Base-by-base conservation (phyloP, 306 rosid genomes). In the Gastrolobium villosum region DNA sequence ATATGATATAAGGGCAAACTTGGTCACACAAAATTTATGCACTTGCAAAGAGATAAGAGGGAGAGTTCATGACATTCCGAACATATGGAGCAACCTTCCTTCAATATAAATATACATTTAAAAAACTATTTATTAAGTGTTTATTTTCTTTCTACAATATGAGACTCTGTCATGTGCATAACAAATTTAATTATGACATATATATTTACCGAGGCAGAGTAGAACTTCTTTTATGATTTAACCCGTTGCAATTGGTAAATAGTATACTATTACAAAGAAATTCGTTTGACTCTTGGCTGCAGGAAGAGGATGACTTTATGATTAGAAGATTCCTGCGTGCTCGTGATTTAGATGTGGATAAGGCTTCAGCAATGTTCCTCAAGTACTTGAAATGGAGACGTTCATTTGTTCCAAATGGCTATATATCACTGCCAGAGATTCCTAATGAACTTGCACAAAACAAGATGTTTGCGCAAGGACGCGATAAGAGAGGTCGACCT, bases 321-420 rank as follows among this genome's bases (percentile, higher is more conserved):
- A 36, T 90, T 8, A 84, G 90, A 76, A 88, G 92, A 79, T 83
- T 90, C 72, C 39, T 90, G 53, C 81, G 80, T 3, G 92, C 94
- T 62, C 90, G 90, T 26, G 83, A 83, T 55, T 74, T 84, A 31
- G 74, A 90, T 36, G 64, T 88, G 20, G 86, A 85, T 30, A 84
- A 81, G 31, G 90, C 87, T 54, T 83, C 88, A 1, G 26, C 80
- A 37, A 81, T 88, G 84, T 66, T 88, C 78, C 80, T 90, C 9
- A 87, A 90, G 40, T 88, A 78, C 83, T 73, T 83, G 84, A 83
- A 86, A 73, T 90, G 94, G 92, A 88, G 80, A 68, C 89, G 41
- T 20, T 67, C 83, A 7, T 86, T 88, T 83, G 84, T 79, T 68
- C 92, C 90, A 32, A 79, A 83, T 50, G 90, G 84, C 69, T 83